Evolutionary conservation across 2,329 filamentous ascomycete genomes (phyloP).

Genomic region (Calonectria montana): DNA sequence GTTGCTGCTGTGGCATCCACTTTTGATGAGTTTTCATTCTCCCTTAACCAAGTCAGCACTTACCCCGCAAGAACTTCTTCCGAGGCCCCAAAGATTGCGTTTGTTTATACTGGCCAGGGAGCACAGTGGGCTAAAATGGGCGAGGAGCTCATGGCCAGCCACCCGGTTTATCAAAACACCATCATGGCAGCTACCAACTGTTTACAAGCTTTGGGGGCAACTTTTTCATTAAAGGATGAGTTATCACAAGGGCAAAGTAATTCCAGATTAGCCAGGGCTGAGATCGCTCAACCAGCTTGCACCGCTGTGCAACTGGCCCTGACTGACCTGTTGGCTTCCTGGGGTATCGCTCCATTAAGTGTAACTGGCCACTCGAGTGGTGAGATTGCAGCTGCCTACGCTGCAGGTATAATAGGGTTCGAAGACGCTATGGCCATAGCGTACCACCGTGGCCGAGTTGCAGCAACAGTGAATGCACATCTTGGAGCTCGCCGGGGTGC

Average conservation of each 20-base stretch:
- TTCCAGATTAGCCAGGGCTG: conserved; percentile 49
- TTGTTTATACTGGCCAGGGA: conserved; percentile 56
- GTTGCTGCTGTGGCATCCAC: conserved; percentile 56
- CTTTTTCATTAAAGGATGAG: conserved; percentile 52
- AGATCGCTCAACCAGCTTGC: conserved; percentile 57
- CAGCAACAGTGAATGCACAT: conserved; percentile 54
- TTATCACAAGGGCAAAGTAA: conserved; percentile 47
- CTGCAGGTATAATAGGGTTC: conserved; percentile 55
- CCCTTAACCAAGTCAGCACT: conserved; percentile 49
- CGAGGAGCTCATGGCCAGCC: conserved; percentile 47
- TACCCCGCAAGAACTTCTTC: conserved; percentile 26
- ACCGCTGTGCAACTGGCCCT: conserved; percentile 62
- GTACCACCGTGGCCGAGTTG: conserved; percentile 60
- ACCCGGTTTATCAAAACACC: conserved; percentile 49
- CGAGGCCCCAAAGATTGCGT: conserved; percentile 39
- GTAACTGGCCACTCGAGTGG: conserved; percentile 61
- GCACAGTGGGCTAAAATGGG: conserved; percentile 54
- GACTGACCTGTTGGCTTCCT: conserved; percentile 55
- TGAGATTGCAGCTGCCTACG: conserved; percentile 61
- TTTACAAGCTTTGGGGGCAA: conserved; percentile 47
- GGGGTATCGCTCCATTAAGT: conserved; percentile 51
- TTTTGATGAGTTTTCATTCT: conserved; percentile 57
- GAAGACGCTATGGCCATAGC: conserved; percentile 60
- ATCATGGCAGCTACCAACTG: conserved; percentile 47
- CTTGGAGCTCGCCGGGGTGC: conserved; percentile 55